A percentile compares a stretch with the other conserved stretches of the same genome.
phyloP scores from a whole-genome alignment of 257 asterid genomes.

The Ilex asprella region DNA sequence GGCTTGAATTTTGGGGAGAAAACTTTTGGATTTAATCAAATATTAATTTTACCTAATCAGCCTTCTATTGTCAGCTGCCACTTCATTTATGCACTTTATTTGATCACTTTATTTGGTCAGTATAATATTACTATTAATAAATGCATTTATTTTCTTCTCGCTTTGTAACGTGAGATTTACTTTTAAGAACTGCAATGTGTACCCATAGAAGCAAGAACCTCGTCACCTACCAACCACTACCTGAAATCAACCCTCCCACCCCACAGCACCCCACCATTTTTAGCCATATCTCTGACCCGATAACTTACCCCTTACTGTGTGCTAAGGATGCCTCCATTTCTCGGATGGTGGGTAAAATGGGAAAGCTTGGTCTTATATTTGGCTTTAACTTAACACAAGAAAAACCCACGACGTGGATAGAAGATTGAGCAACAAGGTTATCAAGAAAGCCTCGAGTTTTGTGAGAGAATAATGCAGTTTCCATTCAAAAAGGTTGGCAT shows the following conservation, averaged over 20 bases:
- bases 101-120: too few relatives aligned
- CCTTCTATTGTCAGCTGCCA: too few relatives aligned
- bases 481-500: conserved; percentile 49
- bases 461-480: conserved; percentile 89
- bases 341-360: conserved; percentile 94
- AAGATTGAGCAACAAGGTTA: conserved; percentile 74
- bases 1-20: too few relatives aligned
- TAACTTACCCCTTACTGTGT: conserved; percentile 45
- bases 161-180: too few relatives aligned
- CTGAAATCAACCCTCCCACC: conserved; percentile 29
- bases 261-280: conserved; percentile 15
- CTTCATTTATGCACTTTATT: too few relatives aligned
- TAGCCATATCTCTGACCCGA: conserved; percentile 11
- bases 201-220: too few relatives aligned
- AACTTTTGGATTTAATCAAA: too few relatives aligned
- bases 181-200: too few relatives aligned
- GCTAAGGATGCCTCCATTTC: conserved; percentile 94
- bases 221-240: too few relatives aligned
- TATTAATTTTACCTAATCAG: too few relatives aligned
- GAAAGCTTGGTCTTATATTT: conserved; percentile 90
- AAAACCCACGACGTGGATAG: conserved; percentile 38
- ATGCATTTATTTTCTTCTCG: too few relatives aligned
- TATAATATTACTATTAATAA: too few relatives aligned
- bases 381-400: conserved; percentile 38
- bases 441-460: conserved; percentile 48